Conservation (phyloP, 306 rosid species). For the Malus orientalis region DNA sequence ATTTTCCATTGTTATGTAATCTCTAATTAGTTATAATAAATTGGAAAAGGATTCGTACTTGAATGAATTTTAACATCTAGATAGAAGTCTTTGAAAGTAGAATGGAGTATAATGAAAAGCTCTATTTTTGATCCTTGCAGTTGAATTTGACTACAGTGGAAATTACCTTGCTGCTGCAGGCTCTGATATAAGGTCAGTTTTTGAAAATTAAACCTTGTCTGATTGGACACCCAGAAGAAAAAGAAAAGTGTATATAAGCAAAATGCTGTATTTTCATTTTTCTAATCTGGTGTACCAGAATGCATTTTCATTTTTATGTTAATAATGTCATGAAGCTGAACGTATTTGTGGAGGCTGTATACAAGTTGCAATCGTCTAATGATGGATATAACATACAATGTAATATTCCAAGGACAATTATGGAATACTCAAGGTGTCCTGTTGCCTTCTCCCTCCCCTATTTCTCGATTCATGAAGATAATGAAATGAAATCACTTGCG, state of each 20-base stretch:
- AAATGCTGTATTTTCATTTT: neutral
- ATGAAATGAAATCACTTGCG: neutral
- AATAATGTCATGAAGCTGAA: neutral
- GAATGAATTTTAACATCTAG: neutral
- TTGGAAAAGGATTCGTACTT: neutral
- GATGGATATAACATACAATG: neutral
- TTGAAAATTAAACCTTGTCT: neutral
- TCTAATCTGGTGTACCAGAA: neutral
- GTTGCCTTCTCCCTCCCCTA: neutral
- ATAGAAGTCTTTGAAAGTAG: neutral
- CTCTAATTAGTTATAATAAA: neutral
- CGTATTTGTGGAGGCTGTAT: neutral
- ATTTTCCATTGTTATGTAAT: neutral
- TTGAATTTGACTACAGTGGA: slow-evolving; percentile 95
- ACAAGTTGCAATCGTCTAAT: neutral
- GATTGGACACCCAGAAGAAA: neutral
- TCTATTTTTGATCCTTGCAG: slow-evolving; percentile 40
- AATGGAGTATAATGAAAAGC: neutral
- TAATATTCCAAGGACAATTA: neutral
- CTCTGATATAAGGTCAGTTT: slow-evolving; percentile 77
- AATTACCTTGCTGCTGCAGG: slow-evolving; percentile 90
- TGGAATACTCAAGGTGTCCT: neutral
- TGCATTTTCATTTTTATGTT: neutral
- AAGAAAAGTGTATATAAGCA: neutral
- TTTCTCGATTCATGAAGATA: neutral